Conservation (phyloP, 176 grass and related monocot genomes). For the Aegilops umbellulata region DNA sequence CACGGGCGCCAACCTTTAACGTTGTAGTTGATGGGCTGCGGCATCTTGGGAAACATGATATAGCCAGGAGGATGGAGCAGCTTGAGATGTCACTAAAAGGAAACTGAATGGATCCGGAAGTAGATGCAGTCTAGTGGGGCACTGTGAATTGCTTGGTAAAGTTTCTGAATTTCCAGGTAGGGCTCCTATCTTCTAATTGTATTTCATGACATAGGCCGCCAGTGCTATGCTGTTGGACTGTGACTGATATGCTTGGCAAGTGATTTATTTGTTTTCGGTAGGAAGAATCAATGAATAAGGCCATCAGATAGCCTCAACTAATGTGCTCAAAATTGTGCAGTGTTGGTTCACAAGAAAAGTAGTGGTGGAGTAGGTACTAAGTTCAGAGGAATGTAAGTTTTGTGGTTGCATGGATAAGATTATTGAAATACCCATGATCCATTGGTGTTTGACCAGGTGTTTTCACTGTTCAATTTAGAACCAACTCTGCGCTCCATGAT, state of each 20-base stretch:
- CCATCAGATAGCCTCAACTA: not conserved
- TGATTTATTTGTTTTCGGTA: not conserved
- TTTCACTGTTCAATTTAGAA: not conserved
- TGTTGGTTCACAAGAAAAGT: not conserved
- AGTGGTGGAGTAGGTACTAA: not conserved
- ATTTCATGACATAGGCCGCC: not conserved
- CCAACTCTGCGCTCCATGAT: not conserved
- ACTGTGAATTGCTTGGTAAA: not conserved
- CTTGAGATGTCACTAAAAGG: conserved; percentile 63
- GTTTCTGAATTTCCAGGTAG: conserved; percentile 28
- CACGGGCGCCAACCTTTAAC: conserved; percentile 63
- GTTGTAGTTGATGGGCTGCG: conserved; percentile 70
- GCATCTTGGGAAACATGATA: conserved; percentile 71
- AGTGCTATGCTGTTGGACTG: not conserved
- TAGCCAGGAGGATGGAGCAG: conserved; percentile 74
- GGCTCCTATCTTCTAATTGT: not conserved
- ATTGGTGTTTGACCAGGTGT: not conserved
- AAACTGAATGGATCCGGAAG: conserved; percentile 30
- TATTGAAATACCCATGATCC: not conserved
- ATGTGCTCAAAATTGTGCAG: not conserved
- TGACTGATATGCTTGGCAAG: not conserved
- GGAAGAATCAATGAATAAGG: not conserved
- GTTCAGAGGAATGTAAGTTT: conserved; percentile 1
- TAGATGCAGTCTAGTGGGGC: not conserved
- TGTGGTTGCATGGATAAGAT: not conserved